Percentiles rank a stretch among this genome's conserved stretches.
Evolutionary conservation across 2,329 filamentous ascomycete genomes (phyloP).

Genomic region (Trichoderma pleuroti): DNA sequence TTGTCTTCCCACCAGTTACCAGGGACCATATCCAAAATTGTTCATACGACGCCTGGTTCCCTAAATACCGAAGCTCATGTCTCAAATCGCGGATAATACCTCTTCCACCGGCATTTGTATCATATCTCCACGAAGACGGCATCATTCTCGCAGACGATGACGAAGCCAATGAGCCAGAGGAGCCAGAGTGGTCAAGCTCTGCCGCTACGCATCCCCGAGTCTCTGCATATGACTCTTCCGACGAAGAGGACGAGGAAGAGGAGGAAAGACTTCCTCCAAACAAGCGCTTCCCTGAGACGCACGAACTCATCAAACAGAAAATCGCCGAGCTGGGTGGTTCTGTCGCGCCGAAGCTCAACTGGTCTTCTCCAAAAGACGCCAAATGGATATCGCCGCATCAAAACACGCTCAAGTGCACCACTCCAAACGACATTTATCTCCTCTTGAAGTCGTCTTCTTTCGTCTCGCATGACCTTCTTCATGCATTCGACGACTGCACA

Average conservation of each 20-base stretch:
- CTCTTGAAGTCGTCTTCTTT: constrained; percentile 94
- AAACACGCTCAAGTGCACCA: constrained; percentile 88
- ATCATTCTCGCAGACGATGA: constrained; percentile 79
- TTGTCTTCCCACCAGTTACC: constrained; percentile 79
- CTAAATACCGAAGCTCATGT: constrained; percentile 74
- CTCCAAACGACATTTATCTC: constrained; percentile 87
- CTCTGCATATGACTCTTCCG: constrained; percentile 42
- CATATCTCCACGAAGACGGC: constrained; percentile 87
- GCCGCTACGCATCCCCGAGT: constrained; percentile 27
- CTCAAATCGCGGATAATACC: constrained; percentile 84
- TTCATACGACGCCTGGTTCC: constrained; percentile 90
- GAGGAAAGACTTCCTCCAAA: constrained; percentile 45
- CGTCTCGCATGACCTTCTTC: constrained; percentile 87
- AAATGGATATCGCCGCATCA: constrained; percentile 80
- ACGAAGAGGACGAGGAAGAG: constrained; percentile 47
- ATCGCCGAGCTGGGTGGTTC: constrained; percentile 80
- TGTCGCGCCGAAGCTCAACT: constrained; percentile 92
- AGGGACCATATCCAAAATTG: constrained; percentile 89
- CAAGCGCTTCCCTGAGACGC: constrained; percentile 65
- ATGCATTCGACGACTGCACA: constrained; percentile 75
- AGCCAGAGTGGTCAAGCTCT: constrained; percentile 46
- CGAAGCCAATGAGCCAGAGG: constrained; percentile 52
- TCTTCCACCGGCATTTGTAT: constrained; percentile 69
- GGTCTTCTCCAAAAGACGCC: constrained; percentile 95
- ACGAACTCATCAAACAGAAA: constrained; percentile 69